Base-by-base conservation (phyloP, 179 eudicot genomes). In the Corrigiola litoralis region DNA sequence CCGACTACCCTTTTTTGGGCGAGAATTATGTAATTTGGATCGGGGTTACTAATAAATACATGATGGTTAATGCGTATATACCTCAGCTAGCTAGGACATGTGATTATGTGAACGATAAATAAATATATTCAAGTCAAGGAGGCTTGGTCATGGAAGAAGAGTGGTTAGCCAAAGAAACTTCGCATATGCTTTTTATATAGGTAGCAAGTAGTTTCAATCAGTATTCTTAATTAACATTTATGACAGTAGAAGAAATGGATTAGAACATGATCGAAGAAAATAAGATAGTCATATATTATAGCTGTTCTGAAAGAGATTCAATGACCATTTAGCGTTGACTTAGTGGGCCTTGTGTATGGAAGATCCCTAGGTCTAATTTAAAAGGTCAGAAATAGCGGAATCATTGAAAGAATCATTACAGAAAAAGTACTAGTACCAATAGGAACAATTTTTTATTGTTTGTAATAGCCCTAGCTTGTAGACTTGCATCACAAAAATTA, bases 291-390 rank as follows among this genome's bases (percentile, higher is more conserved):
- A 23, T 51, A 4, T 10, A 40, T 48, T 49, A 60, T 52, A 61
- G 73, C 73, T 69, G 46, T 42, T 20, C 61, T 50, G 11, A 63
- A 14, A 63, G 17, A 63, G 63, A 36, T 33, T 70, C 74, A 41
- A 70, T 70, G 69, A 70, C 63, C 74, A 36, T 63, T 4, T 45
- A 50, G 45, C 27, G 69, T 70, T 70, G 74, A 70, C 74, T 54
- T 63, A 44, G 74, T 70, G 68, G 74, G 68, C 63, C 68, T 51
- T 29, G 20, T 44, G 12, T 25, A 17, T 41, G 53, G 8, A 65
- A 38, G 68, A 70, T 70, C 55, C 40, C 29, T 38, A 38, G 14
- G 47, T 50, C 47, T 48, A 47, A 49, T 67, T 49, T 46, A 20
- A 20, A 23, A 46, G 34, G 63, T 58, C 36, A 25, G 3, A 46